A percentile compares a stretch with the other conserved stretches of the same genome.
phyloP scores from a whole-genome alignment of 73 alveolate species.

The Paraurostyla sp. region DNA sequence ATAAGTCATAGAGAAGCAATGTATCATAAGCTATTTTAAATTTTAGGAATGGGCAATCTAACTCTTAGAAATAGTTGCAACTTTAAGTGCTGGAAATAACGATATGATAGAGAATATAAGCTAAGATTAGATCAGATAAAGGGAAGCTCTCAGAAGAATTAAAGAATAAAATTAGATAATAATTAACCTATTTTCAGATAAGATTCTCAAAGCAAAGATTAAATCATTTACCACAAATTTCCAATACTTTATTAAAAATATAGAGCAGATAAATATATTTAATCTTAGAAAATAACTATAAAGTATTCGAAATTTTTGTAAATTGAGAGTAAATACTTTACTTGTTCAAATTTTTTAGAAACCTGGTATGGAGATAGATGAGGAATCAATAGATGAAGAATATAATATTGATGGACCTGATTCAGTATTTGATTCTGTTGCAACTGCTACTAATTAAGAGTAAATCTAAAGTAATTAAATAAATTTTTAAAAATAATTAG shows the following conservation, averaged over 20 bases:
- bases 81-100: conserved; percentile 1
- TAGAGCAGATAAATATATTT: background rate
- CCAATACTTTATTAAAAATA: background rate
- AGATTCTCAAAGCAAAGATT: conserved; percentile 1
- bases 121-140: background rate
- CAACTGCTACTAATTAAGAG: background rate
- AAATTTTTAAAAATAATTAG: background rate
- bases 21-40: background rate
- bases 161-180: conserved; percentile 11
- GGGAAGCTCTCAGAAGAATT: background rate
- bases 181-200: background rate
- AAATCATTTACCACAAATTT: conserved; percentile 30
- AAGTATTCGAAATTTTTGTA: background rate
- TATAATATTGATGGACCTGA: background rate
- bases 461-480: background rate
- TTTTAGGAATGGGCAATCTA: conserved; percentile 9
- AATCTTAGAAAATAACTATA: background rate
- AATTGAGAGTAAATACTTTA: background rate
- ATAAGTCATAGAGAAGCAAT: conserved; percentile 3
- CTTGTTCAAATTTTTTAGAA: background rate
- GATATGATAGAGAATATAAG: background rate
- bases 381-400: conserved; percentile 7
- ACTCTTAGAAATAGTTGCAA: conserved; percentile 12
- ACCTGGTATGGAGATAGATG: background rate
- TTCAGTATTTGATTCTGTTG: background rate